phyloP scores from a whole-genome alignment of 495 filamentous ascomycete species.

The Tuber calosporum region DNA sequence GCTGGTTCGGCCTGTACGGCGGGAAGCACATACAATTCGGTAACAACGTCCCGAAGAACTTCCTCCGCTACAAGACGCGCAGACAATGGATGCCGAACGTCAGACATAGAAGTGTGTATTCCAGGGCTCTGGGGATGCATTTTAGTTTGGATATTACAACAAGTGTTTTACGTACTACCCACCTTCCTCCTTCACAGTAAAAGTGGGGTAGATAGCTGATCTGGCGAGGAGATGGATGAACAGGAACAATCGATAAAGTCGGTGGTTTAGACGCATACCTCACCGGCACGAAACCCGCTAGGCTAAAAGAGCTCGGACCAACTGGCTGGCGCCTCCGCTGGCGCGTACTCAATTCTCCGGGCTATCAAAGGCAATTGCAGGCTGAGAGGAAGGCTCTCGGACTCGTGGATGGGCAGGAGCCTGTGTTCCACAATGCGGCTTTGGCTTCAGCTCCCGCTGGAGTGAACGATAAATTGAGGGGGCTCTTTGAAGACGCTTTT shows the following conservation, averaged over 20 bases:
- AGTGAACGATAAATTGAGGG: background rate
- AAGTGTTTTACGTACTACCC: slow-evolving; percentile 55
- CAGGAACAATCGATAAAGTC: slow-evolving; percentile 67
- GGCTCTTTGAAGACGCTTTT: background rate
- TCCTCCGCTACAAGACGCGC: slow-evolving; percentile 65
- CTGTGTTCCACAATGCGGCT: background rate
- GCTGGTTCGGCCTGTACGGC: slow-evolving; percentile 80
- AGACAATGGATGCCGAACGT: slow-evolving; percentile 86
- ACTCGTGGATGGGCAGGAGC: slow-evolving; percentile 1
- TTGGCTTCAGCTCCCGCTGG: background rate
- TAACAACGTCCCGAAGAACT: slow-evolving; percentile 70
- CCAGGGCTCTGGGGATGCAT: slow-evolving; percentile 55
- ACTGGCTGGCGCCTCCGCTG: slow-evolving; percentile 82
- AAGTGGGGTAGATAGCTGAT: background rate
- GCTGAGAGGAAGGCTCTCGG: slow-evolving; percentile 31
- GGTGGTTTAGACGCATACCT: slow-evolving; percentile 90
- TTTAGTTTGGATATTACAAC: slow-evolving; percentile 70
- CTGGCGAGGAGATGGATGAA: background rate
- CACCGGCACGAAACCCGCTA: slow-evolving; percentile 59
- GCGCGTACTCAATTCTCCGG: slow-evolving; percentile 62
- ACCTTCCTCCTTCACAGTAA: background rate
- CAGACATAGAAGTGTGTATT: slow-evolving; percentile 66
- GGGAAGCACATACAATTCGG: slow-evolving; percentile 72
- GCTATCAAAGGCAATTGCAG: slow-evolving; percentile 18
- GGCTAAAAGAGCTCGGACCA: slow-evolving; percentile 77